Evolutionary conservation across 306 rosid genomes (phyloP).

Genomic region (Senna tora): DNA sequence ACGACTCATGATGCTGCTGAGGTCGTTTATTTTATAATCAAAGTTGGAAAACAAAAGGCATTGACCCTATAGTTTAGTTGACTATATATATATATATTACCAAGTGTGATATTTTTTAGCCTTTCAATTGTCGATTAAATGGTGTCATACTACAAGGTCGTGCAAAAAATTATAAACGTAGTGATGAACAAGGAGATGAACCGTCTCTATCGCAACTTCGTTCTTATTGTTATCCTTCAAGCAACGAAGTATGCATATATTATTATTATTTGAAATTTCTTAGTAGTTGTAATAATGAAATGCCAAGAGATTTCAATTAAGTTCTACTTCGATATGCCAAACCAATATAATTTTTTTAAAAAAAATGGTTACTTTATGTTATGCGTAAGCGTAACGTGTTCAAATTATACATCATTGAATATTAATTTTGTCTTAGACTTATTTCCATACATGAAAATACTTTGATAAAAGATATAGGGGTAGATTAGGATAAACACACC

Average conservation of each 20-base stretch:
- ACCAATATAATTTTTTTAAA: background rate
- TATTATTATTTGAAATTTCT: background rate
- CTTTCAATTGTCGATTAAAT: background rate
- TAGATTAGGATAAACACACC: too few species aligned
- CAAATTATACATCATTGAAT: too few species aligned
- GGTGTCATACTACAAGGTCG: background rate
- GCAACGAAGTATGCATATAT: too few species aligned
- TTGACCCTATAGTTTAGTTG: constrained; percentile 48
- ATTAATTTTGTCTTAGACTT: background rate
- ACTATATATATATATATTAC: constrained; percentile 26
- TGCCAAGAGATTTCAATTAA: background rate
- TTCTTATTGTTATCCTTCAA: constrained; percentile 6
- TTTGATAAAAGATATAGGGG: too few species aligned
- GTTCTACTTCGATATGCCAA: background rate
- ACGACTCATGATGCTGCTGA: background rate
- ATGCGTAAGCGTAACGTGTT: too few species aligned
- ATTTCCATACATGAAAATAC: background rate
- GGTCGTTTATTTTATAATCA: constrained; percentile 22
- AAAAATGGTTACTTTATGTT: too few species aligned
- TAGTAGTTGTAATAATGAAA: background rate
- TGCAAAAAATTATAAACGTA: background rate
- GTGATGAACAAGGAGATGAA: background rate
- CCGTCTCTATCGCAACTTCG: background rate
- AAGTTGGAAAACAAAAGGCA: constrained; percentile 33
- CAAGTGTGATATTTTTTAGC: background rate